Percentiles rank a stretch among this genome's conserved stretches.
phyloP scores from a whole-genome alignment of 2,329 filamentous ascomycete genomes.

The Stagonosporopsis rhizophila region DNA sequence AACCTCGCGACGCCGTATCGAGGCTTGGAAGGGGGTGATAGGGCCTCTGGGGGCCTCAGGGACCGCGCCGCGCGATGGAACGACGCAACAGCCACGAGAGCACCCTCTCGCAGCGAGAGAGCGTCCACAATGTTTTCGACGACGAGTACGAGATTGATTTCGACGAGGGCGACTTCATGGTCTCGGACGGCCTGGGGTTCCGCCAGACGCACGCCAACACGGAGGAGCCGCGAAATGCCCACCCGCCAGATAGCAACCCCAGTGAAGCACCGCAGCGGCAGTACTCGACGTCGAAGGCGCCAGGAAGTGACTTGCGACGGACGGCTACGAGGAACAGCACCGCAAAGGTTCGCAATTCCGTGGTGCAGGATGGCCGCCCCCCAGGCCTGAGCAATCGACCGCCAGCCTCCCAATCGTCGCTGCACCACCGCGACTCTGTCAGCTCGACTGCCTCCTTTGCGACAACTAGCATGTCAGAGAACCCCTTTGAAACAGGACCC shows the following conservation, averaged over 20 bases:
- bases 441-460: slow-evolving; percentile 53
- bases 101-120: slow-evolving; percentile 37
- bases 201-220: slow-evolving; percentile 46
- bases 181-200: slow-evolving; percentile 55
- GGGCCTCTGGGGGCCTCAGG: slow-evolving; percentile 40
- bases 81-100: slow-evolving; percentile 45
- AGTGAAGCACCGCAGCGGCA: slow-evolving; percentile 34
- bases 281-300: slow-evolving; percentile 29
- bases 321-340: slow-evolving; percentile 49
- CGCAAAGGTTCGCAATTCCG: slow-evolving; percentile 40
- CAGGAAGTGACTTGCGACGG: slow-evolving; percentile 37
- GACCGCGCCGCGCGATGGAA: slow-evolving; percentile 48
- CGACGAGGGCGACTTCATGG: slow-evolving; percentile 52
- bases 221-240: slow-evolving; percentile 22
- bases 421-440: slow-evolving; percentile 47
- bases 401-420: slow-evolving; percentile 34
- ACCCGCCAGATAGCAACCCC: slow-evolving; percentile 32
- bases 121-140: slow-evolving; percentile 55
- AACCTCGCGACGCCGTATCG: slow-evolving; percentile 26
- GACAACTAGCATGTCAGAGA: slow-evolving; percentile 58
- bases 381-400: slow-evolving; percentile 28
- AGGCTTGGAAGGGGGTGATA: slow-evolving; percentile 33
- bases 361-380: slow-evolving; percentile 32
- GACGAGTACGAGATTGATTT: slow-evolving; percentile 56
- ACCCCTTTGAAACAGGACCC: slow-evolving; percentile 75